phyloP scores from a whole-genome alignment of 257 asterid species.

The Penstemon eatonii region DNA sequence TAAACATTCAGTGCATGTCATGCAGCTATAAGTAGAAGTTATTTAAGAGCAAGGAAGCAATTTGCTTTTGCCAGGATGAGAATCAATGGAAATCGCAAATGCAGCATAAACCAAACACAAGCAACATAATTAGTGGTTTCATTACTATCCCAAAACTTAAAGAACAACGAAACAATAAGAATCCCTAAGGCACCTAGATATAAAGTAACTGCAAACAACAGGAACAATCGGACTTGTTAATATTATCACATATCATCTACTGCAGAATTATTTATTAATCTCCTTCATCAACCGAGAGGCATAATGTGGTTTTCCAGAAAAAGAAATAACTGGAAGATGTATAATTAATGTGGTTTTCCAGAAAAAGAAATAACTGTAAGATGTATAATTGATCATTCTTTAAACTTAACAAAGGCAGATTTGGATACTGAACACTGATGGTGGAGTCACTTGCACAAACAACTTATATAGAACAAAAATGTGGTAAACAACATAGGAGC shows the following conservation, averaged over 20 bases:
- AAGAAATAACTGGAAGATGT: background rate
- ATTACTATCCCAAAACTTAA: slow-evolving; percentile 4
- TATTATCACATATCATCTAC: background rate
- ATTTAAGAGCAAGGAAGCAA: slow-evolving; percentile 2
- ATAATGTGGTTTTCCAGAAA: background rate
- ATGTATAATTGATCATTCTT: background rate
- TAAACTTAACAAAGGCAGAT: background rate
- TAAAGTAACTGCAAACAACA: background rate
- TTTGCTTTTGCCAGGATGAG: slow-evolving; percentile 2
- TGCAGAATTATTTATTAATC: background rate
- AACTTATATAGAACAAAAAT: background rate
- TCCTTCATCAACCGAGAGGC: background rate
- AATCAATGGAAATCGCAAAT: slow-evolving; percentile 8
- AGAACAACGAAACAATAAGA: background rate
- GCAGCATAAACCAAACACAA: slow-evolving; percentile 8
- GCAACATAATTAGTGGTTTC: slow-evolving; percentile 5
- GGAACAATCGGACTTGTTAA: background rate
- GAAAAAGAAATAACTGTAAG: background rate
- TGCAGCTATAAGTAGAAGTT: background rate
- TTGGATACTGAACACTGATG: background rate
- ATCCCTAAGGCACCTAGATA: background rate
- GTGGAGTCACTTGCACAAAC: background rate
- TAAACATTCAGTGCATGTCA: no score
- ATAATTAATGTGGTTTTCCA: background rate
- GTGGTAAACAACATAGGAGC: background rate